Evolutionary conservation across 768 basidiomycete genomes (phyloP), one percentile per base, ranked within the genome.

Genomic region (Lentinula sp.): DNA sequence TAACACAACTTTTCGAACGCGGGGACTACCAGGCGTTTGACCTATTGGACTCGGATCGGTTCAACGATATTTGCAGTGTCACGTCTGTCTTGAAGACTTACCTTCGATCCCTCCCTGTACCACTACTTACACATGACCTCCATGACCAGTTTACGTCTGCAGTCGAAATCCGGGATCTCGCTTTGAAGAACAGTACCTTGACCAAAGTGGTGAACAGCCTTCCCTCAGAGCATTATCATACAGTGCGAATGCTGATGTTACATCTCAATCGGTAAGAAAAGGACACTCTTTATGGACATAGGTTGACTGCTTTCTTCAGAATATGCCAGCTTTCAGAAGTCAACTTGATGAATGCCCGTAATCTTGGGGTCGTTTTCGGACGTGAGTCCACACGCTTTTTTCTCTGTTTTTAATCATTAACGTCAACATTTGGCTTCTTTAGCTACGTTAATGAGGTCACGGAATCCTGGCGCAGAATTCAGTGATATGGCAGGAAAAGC

Each of bases 401-500:
- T 21, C 6, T 46, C 51, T 21, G 35, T 60, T 63, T 60, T 13
- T 39, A 15, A 46, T 21, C 5, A 42, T 51, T 58, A 32, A 32
- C 23, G 35, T 40, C 11, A 10, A 67, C 42, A 65, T 62, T 49
- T 28, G 51, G 37, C n/a, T 66, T 59, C 57, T 69, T 2, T 65
- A 98, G 95, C 96, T 10, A 98, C 96, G 0, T 79, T 99, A 18
- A 92, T 98, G 88, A 85, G 91, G 67, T 95, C 96, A 7, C 82
- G 84, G 37, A 89, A 95, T 70, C 86, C 89, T 3, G 80, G 82
- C 31, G 85, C 91, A 16, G 97, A 98, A 75, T 98, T 98, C 76
- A 89, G 87, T 68, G 96, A 99, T 72, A 98, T 98, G 92, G 95
- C 93, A 7, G 93, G 93, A 57, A 98, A 96, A 74, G 93, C 96